A percentile compares a stretch with the other conserved stretches of the same genome.
phyloP scores from a whole-genome alignment of 495 filamentous ascomycete species.

The Penicillium manginii region DNA sequence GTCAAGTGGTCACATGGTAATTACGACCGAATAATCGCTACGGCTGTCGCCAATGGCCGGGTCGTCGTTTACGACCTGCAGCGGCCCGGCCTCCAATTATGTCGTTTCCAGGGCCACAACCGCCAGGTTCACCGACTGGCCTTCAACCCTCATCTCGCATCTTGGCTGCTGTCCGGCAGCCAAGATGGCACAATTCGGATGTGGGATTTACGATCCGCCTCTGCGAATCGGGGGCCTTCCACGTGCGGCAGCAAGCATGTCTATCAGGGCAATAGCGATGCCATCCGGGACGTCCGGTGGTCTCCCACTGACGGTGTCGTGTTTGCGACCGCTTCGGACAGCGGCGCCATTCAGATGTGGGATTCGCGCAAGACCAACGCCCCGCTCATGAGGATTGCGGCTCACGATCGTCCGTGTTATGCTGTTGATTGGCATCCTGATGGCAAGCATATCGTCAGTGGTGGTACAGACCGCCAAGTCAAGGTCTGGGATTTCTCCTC shows the following conservation, averaged over 20 bases:
- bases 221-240: slow-evolving; percentile 50
- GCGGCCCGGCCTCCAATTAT: slow-evolving; percentile 71
- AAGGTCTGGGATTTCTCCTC: slow-evolving; percentile 90
- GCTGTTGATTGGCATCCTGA: slow-evolving; percentile 96
- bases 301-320: slow-evolving; percentile 80
- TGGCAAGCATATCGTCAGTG: slow-evolving; percentile 85
- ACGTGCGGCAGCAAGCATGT: slow-evolving; percentile 58
- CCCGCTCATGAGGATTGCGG: slow-evolving; percentile 74
- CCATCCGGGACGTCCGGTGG: slow-evolving; percentile 87
- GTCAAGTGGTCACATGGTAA: slow-evolving; percentile 80
- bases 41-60: slow-evolving; percentile 83
- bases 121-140: slow-evolving; percentile 91
- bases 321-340: slow-evolving; percentile 91
- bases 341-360: slow-evolving; percentile 75
- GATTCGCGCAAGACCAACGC: slow-evolving; percentile 63
- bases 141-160: slow-evolving; percentile 81
- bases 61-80: slow-evolving; percentile 86
- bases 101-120: slow-evolving; percentile 80
- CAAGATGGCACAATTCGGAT: slow-evolving; percentile 89
- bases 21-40: slow-evolving; percentile 71
- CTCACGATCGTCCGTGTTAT: slow-evolving; percentile 78
- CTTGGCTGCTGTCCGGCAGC: slow-evolving; percentile 82
- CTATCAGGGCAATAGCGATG: slow-evolving; percentile 71
- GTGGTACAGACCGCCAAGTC: slow-evolving; percentile 78
- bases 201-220: slow-evolving; percentile 69